Evolutionary conservation across 2,329 filamentous ascomycete species (phyloP), one percentile per base, ranked within the genome.

Genomic region (Parastagonospora avenae): DNA sequence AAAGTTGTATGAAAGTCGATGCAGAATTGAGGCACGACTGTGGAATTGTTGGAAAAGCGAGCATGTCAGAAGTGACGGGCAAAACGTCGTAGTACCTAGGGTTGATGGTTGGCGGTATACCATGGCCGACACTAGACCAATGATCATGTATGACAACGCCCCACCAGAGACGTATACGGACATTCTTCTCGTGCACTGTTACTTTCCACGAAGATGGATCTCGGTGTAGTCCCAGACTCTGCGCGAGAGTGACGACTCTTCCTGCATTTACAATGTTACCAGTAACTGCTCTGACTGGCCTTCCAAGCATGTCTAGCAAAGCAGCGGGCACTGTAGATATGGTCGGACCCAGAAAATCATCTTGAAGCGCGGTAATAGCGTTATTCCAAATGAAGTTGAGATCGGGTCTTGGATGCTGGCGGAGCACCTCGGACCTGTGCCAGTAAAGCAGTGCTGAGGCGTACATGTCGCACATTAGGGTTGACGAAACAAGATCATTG

Each of bases 91-190:
- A 58, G 33, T 52, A 59, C 1, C 39, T 42, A 3, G 56, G 42
- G 30, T 55, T 59, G 35, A 59, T 55, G 4, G 43, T 57, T 2
- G 58, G 57, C 9, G 60, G 60, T n/a, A 48, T 63, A 1, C 60
- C 60, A 19, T 63, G 58, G 7, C 60, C 45, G 8, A 63, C 50
- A 27, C 60, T 63, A n/a, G 60, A 63, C 56, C 56, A 62, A 12
- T 62, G 51, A 24, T 64, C 59, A 24, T 62, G 59, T 5, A 62
- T 60, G 14, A 64, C 29, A 4, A 64, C 50, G 9, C 57, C 59
- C 59, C 59, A 64, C 61, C 61, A 64, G 0, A 64, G 45, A 14
- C 56, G 51, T 39, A 59, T 56, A 8, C 60, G 58, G 8, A 63
- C 50, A 8, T 45, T 53, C 37, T 59, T 63, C 40, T 63, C 60